A percentile compares a stretch with the other conserved stretches of the same genome.
These are phyloP conservation scores for Mycoemilia scoparia DNA, from an alignment of 192 early-diverging fungal genomes.

Conservation along the genomic window DNA sequence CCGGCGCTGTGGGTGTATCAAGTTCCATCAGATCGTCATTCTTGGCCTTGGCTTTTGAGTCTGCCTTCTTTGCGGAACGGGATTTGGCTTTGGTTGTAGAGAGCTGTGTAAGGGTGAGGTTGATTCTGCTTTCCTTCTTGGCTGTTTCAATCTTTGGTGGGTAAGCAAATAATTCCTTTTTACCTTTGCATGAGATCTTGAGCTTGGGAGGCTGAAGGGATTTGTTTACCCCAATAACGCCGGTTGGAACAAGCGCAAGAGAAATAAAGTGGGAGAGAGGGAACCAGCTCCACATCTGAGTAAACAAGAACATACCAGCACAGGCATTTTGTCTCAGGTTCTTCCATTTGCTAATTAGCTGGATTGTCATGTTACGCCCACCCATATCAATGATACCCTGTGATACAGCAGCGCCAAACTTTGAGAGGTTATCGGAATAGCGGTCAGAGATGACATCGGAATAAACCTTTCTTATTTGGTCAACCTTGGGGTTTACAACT, in stretches of 20 bases:
- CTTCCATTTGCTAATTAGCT: constrained; percentile 68
- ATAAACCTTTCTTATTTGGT: constrained; percentile 70
- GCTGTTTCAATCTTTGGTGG: constrained; percentile 70
- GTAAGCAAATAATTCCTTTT: constrained; percentile 83
- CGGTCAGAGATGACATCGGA: constrained; percentile 79
- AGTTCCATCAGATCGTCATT: constrained; percentile 1
- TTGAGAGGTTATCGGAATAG: constrained; percentile 80
- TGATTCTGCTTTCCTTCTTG: too few relatives aligned
- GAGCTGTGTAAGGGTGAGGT: too few relatives aligned
- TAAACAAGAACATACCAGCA: constrained; percentile 96
- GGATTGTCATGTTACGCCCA: constrained; percentile 94
- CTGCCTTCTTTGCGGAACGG: constrained; percentile 59
- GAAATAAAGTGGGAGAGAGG: constrained; percentile 90
- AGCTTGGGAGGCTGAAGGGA: constrained; percentile 73
- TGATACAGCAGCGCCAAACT: constrained; percentile 87
- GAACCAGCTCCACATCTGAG: constrained; percentile 99
- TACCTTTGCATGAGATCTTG: constrained; percentile 66
- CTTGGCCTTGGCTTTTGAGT: constrained; percentile 24
- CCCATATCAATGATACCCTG: constrained; percentile 98
- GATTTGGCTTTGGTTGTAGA: constrained; percentile 89
- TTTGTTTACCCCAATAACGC: constrained; percentile 84
- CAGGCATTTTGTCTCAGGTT: constrained; percentile 86
- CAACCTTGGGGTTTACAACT: constrained; percentile 55
- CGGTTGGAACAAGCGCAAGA: constrained; percentile 88
- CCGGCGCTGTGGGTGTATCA: not conserved